Percentiles rank a stretch among this genome's conserved stretches.
Evolutionary conservation across 768 basidiomycete genomes (phyloP).

Genomic region (Lyophyllum shimeji): DNA sequence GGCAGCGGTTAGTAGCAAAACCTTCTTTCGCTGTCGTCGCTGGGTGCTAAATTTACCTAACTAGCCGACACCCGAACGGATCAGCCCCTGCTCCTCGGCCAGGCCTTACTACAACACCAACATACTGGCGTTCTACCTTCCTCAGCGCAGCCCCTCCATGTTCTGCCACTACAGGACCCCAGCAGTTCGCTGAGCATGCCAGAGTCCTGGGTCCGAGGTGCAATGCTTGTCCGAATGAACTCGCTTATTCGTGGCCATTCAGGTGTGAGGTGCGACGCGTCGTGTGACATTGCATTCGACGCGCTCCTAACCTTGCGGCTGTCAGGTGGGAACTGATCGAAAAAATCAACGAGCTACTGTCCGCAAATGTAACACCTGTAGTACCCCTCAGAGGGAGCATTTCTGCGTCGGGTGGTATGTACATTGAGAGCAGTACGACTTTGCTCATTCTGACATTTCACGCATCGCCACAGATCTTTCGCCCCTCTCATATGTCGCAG

Average conservation of each 20-base stretch:
- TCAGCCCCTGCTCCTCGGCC: constrained; percentile 59
- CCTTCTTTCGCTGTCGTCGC: background rate
- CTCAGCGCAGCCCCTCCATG: constrained; percentile 41
- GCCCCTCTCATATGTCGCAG: constrained; percentile 64
- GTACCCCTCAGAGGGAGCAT: constrained; percentile 82
- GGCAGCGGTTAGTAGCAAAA: constrained; percentile 54
- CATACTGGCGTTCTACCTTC: constrained; percentile 67
- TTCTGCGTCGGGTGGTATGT: constrained; percentile 71
- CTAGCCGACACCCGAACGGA: constrained; percentile 75
- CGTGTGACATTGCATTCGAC: background rate
- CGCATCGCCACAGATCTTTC: constrained; percentile 37
- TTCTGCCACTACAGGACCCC: constrained; percentile 69
- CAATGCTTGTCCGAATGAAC: constrained; percentile 79
- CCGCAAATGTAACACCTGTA: constrained; percentile 64
- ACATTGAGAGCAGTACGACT: background rate
- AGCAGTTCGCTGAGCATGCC: constrained; percentile 73
- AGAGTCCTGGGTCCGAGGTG: constrained; percentile 82
- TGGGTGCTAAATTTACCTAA: constrained; percentile 6
- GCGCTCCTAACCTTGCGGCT: background rate
- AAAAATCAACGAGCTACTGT: constrained; percentile 62
- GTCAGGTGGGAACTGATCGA: constrained; percentile 69
- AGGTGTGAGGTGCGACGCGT: constrained; percentile 52
- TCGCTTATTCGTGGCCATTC: constrained; percentile 82
- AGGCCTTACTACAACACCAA: constrained; percentile 73
- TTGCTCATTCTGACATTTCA: background rate